phyloP scores from a whole-genome alignment of 2,329 filamentous ascomycete genomes.

The Sporothrix brunneoviolacea region DNA sequence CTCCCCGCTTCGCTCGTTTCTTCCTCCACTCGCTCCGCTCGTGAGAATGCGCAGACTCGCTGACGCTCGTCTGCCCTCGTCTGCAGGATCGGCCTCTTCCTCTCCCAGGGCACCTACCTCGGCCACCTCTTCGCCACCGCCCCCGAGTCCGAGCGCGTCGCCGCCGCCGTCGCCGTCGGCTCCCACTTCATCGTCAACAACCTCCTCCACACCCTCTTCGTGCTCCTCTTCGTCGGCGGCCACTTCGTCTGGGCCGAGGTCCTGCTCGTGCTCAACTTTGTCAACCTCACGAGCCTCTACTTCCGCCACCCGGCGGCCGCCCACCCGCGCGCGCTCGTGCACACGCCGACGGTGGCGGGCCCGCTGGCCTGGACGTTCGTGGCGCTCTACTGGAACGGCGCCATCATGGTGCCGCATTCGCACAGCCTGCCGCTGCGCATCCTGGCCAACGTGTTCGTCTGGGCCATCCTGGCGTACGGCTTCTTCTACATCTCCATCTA shows the following conservation, averaged over 20 bases:
- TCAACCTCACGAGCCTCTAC: slow-evolving; percentile 73
- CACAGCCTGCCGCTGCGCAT: slow-evolving; percentile 64
- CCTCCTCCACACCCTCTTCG: slow-evolving; percentile 71
- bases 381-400: slow-evolving; percentile 83
- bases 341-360: slow-evolving; percentile 66
- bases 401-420: slow-evolving; percentile 67
- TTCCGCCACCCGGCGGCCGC: slow-evolving; percentile 70
- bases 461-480: slow-evolving; percentile 72
- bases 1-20: no score
- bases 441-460: slow-evolving; percentile 81
- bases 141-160: slow-evolving; percentile 50
- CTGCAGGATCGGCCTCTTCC: slow-evolving; percentile 61
- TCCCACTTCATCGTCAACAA: slow-evolving; percentile 84
- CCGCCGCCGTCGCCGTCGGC: slow-evolving; percentile 68
- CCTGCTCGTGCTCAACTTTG: slow-evolving; percentile 70
- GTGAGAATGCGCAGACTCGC: no score
- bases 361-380: slow-evolving; percentile 83
- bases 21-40: background rate
- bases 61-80: background rate
- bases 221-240: slow-evolving; percentile 73
- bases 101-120: slow-evolving; percentile 70
- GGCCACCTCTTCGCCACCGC: slow-evolving; percentile 63
- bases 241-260: slow-evolving; percentile 72
- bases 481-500: slow-evolving; percentile 66
- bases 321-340: slow-evolving; percentile 53